A percentile compares a stretch with the other conserved stretches of the same genome.
Conservation (phyloP, 441 rosid species). For the Corymbia citriodora region DNA sequence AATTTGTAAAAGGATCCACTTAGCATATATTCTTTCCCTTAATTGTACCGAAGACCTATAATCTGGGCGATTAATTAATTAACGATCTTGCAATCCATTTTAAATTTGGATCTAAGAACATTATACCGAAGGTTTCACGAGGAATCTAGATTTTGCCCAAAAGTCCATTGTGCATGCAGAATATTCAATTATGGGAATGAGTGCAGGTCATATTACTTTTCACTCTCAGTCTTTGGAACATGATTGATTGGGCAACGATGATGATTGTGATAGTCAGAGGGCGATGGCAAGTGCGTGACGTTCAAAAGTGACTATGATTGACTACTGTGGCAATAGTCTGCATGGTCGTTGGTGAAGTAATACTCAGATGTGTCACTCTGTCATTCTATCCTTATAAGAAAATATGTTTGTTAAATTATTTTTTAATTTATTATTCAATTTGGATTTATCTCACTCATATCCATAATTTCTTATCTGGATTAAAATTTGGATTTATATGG, state of each 20-base stretch:
- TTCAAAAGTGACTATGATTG: neutral
- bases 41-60: neutral
- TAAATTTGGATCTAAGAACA: neutral
- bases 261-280: neutral
- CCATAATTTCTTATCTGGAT: accelerated
- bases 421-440: neutral
- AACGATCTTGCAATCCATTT: neutral
- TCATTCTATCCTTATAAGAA: neutral
- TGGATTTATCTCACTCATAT: neutral
- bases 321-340: neutral
- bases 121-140: neutral
- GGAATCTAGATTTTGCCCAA: neutral
- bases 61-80: neutral
- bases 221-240: neutral
- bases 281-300: too few relatives aligned
- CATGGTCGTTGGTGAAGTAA: neutral
- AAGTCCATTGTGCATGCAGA: neutral
- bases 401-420: neutral
- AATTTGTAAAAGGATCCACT: neutral
- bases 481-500: neutral
- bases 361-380: accelerated
- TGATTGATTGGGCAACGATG: neutral
- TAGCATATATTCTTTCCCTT: neutral
- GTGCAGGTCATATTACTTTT: neutral
- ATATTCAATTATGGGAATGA: neutral